Base-by-base conservation (phyloP, 2,329 filamentous ascomycete species). In the Podosphaera xanthii region DNA sequence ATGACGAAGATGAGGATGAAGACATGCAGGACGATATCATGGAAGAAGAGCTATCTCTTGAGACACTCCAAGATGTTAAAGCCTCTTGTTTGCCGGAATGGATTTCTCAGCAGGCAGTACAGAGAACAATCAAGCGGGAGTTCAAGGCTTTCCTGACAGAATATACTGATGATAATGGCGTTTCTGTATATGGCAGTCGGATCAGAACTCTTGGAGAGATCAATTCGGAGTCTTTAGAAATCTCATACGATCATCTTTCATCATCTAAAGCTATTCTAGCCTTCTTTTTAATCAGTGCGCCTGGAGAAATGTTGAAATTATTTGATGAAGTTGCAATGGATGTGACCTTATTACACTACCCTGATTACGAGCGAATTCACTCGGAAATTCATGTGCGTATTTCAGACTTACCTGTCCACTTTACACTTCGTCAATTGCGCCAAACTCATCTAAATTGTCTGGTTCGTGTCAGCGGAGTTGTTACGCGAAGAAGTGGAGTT, bases 241-340 rank as follows among this genome's bases (percentile, higher is more conserved):
- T 98, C 53, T 96, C 90, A 1, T 98, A 95, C 70, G 86, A 91
- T 63, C 90, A 98, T 70, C 76, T 98, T 22, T 84, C 87, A 6
- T 83, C 86, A 50, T 87, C 87, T 61, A 97, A 96, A 72, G 92
- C 92, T 34, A 92, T 92, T 59, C 75, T 98, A 22, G 92, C 90
- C 12, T 97, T 94, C 71, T 98, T 96, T 74, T 75, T 98, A 35
- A 91, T 91, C 64, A 98, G 97, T 68, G 89, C 91, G 0, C 92
- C 92, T 0, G 81, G 86, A n/a, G 91, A 96, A 71, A 87, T 97
- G 69, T 79, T 98, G 62, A 92, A 92, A 70, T 84, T 98, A 56
- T 97, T 98, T 68, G 92, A 98, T 66, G 84, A 94, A 64, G 91
- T 96, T 3, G 91, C 92, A 60, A 91, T 98, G 81, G 92, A 98